phyloP scores from a whole-genome alignment of 1,284 basidiomycete species.

The Ganoderma resinaceum region DNA sequence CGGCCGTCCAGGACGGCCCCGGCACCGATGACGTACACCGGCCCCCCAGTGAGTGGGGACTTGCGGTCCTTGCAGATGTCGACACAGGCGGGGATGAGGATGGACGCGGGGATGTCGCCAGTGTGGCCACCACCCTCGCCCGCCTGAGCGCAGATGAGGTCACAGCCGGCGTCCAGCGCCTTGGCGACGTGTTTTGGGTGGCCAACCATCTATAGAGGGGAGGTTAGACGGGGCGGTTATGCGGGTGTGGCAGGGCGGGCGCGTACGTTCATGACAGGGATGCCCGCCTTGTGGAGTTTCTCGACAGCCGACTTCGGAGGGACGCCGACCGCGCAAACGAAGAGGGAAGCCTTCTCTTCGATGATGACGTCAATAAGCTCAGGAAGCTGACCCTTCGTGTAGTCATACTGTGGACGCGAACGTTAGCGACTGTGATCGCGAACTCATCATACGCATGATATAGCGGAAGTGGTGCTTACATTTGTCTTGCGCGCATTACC shows the following conservation, averaged over 20 bases:
- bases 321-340: constrained; percentile 88
- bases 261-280: constrained; percentile 82
- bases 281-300: constrained; percentile 79
- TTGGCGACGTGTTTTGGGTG: constrained; percentile 87
- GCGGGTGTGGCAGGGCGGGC: neutral
- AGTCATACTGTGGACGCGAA: constrained; percentile 62
- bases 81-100: constrained; percentile 88
- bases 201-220: constrained; percentile 75
- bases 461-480: constrained; percentile 48
- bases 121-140: constrained; percentile 90
- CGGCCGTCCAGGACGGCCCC: constrained; percentile 89
- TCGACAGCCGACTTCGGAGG: constrained; percentile 83
- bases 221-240: neutral
- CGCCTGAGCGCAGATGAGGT: constrained; percentile 90
- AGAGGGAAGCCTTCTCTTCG: constrained; percentile 82
- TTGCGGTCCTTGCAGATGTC: constrained; percentile 78
- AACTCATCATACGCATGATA: neutral
- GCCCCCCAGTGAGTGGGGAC: constrained; percentile 81
- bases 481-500: constrained; percentile 87
- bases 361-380: constrained; percentile 88
- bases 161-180: constrained; percentile 82
- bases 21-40: constrained; percentile 84
- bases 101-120: constrained; percentile 73
- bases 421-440: neutral
- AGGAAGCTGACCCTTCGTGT: constrained; percentile 81